Base-by-base conservation (phyloP, 805 yeast genomes). In the Suhomyces kilbournensis region DNA sequence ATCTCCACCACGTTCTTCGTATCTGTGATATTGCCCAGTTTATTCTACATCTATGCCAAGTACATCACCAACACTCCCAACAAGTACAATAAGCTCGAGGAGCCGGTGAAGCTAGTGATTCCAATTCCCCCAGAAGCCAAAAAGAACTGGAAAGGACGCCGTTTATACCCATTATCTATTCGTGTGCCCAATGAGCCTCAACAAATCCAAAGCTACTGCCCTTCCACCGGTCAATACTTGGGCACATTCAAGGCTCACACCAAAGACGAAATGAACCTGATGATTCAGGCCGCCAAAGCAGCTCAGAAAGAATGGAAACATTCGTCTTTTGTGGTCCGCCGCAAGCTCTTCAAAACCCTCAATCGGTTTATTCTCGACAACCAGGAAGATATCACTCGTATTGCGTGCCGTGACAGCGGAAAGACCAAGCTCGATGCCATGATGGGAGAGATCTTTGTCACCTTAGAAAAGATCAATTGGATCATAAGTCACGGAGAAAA, bases 321-420 rank as follows among this genome's bases (percentile, higher is more conserved):
- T 9, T 80, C 94, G 2, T 62, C 85, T 2, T 82, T 88, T 57
- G 78, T 79, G 28, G 77, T 85, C 57, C 80, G 97, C 60, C 77
- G 90, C 56, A 81, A 80, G 60, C 83, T 93, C 20, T 74, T 94
- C 55, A 74, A 79, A 44, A 85, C 97, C 0, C 75, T 94, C 50
- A 79, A 82, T 56, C 80, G 85, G 53, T 92, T 79, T 67, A 82
- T 94, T 50, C 67, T 88, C 49, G 85, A 84, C 47, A 85, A 94
- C 67, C 99, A 94, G 68, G 92, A 86, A 51, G 82, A 84, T 48
- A 81, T 94, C 46, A 96, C 97, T 3, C 78, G 96, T 46, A 87
- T 94, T 7, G 97, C 98, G 0, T 94, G 98, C 67, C 78, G 99
- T 58, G 99, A 94, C 64, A 87, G 96, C 17, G 99, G 99, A 28